Evolutionary conservation across 768 basidiomycete species (phyloP), one percentile per base, ranked within the genome.

Genomic region (Suillus paluster): DNA sequence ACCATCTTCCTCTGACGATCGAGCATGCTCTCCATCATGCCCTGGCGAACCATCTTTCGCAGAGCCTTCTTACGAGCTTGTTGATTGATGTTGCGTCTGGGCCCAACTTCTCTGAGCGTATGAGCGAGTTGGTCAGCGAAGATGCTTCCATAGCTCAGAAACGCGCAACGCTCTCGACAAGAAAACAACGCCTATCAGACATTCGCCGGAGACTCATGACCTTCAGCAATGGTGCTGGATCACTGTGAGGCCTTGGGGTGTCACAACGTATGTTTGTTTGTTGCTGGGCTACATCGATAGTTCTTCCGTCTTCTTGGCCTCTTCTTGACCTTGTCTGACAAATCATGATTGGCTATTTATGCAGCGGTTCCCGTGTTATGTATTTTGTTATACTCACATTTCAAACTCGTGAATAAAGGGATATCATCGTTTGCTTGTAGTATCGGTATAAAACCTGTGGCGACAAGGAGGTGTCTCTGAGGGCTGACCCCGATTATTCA

Each of bases 1-100:
- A 89, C 61, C 73, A 80, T 45, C 52, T 87, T 27, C 86, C 87
- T 1, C 70, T 82, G 9, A 76, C 73, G 46, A 84, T 86, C 36
- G 82, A 85, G 60, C 78, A 76, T 30, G 69, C 74, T 7, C 73
- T 86, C 25, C 77, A 84, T 44, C 76, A 78, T 39, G 68, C 74
- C 14, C 71, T 84, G 17, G 77, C 75, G 0, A 64, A 71, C 0
- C 70, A 62, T 21, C 63, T 84, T 36, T 77, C 78, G 9, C 61
- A 67, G 30, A 71, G 67, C 19, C 71, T 89, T 11, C 60, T 80
- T 34, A 61, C 66, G 23, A 68, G 71, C 39, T 70, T 83, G 27
- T 58, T 81, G 5, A 57, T 3, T 11, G 68, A 71, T 38, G 54
- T 65, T 11, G 53, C 50, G 0, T 68, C 63, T 42, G 50, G 63